Evolutionary conservation across 345 rosid genomes (phyloP).

Genomic region (Eutrema japonicum): DNA sequence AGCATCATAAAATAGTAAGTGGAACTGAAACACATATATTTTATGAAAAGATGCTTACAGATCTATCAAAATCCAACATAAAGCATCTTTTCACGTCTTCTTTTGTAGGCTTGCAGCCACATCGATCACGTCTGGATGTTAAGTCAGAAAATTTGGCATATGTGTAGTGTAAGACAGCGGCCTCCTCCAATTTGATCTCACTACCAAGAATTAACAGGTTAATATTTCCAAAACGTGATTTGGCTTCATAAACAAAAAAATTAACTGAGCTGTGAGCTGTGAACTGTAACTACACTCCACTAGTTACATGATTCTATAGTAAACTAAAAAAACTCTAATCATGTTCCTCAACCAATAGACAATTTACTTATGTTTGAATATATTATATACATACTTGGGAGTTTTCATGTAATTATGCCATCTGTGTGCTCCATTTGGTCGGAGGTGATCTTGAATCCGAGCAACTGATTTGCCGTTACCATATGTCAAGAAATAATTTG

Average conservation of each 20-base stretch:
- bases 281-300: conserved; percentile 2
- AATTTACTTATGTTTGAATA: background rate
- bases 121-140: conserved; percentile 89
- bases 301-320: conserved; percentile 2
- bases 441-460: conserved; percentile 84
- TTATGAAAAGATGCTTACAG: conserved; percentile 57
- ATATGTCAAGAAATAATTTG: conserved; percentile 92
- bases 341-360: conserved; percentile 12
- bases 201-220: conserved; percentile 45
- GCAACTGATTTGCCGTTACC: conserved; percentile 96
- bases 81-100: conserved; percentile 98
- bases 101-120: conserved; percentile 98
- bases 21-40: background rate
- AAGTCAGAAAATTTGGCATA: conserved; percentile 91
- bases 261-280: background rate
- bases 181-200: conserved; percentile 92
- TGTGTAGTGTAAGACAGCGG: conserved; percentile 92
- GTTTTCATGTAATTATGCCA: conserved; percentile 96
- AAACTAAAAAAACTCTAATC: background rate
- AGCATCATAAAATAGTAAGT: background rate
- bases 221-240: background rate
- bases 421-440: conserved; percentile 99
- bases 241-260: background rate
- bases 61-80: conserved; percentile 95
- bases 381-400: conserved; percentile 62